Base-by-base conservation (phyloP, 2,329 filamentous ascomycete genomes). In the Exserohilum turcica region DNA sequence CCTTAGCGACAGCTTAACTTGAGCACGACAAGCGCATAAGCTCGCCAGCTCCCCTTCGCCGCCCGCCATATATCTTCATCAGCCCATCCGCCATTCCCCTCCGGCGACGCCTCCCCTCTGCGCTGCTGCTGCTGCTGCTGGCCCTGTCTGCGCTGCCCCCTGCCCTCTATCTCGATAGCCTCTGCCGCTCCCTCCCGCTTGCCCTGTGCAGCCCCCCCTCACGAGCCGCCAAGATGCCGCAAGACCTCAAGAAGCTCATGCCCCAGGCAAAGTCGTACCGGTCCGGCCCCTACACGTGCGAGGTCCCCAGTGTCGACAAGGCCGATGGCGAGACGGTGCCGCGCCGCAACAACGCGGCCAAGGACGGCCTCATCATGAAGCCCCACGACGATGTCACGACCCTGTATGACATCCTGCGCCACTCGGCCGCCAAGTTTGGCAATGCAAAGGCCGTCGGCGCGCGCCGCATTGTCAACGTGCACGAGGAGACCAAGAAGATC, bases 401-500 rank as follows among this genome's bases (percentile, higher is more conserved):
- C 48, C 84, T 91, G 64, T 94, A 86, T 77, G 90, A 95, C 66
- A 84, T 96, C 60, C 80, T 96, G 67, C 83, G 83, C 68, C 83
- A 86, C 65, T 86, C 87, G 64, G 87, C 88, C 37, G 80, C 73
- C 59, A 80, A 79, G 66, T 82, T 70, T 56, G 79, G 79, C 64
- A 81, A 81, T 57, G 79, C 79, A 63, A 81, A 81, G 74, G 77
- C 77, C 6, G 65, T 80, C 37, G 92, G 89, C 63, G 82, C 82
- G 67, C 86, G 92, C 59, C 87, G 84, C 73, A 82, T 96, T 52
- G 75, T 96, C 76, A 82, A 87, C 75, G 85, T 87, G 40, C 91
- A 96, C 76, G 84, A 84, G 66, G 92, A 96, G 80, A 87, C 84
- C 64, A 96, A 93, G 80, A 94, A 91, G 82, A 80, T 96, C 64